phyloP scores from a whole-genome alignment of 768 basidiomycete species.

The Pisolithus microcarpus region DNA sequence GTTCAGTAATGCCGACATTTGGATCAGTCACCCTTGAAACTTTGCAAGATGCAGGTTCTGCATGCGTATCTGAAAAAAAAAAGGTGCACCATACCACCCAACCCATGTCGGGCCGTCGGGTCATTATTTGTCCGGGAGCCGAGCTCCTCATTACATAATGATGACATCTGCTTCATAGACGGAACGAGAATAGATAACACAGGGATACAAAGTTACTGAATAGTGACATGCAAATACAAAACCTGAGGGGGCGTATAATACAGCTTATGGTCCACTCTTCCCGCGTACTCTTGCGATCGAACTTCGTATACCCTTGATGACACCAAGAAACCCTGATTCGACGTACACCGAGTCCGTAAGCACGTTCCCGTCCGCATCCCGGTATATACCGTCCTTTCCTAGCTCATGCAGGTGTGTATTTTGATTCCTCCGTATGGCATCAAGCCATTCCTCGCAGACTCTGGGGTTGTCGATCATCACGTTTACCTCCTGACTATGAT shows the following conservation, averaged over 20 bases:
- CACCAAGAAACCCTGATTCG: slow-evolving; percentile 31
- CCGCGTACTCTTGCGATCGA: slow-evolving; percentile 38
- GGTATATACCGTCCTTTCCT: slow-evolving; percentile 50
- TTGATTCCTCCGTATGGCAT: slow-evolving; percentile 44
- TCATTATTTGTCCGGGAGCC: no score
- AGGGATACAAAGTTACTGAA: background rate
- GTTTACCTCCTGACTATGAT: slow-evolving; percentile 66
- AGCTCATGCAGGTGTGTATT: slow-evolving; percentile 46
- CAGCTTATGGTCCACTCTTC: slow-evolving; percentile 31
- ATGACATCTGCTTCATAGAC: background rate
- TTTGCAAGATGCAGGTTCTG: no score
- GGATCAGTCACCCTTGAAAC: no score
- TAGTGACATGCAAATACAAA: background rate
- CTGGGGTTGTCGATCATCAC: slow-evolving; percentile 52
- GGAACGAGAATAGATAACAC: background rate
- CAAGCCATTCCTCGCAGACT: slow-evolving; percentile 50
- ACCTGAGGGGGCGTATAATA: no score
- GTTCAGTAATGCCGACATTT: no score
- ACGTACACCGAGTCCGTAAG: slow-evolving; percentile 33
- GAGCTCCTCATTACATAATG: background rate
- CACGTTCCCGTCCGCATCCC: slow-evolving; percentile 39
- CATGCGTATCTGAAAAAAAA: no score
- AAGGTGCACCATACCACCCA: no score
- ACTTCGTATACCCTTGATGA: slow-evolving; percentile 37
- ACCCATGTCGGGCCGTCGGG: no score